Evolutionary conservation across 1,139 yeast genomes (phyloP).

Genomic region (Suhomyces bokatorum): DNA sequence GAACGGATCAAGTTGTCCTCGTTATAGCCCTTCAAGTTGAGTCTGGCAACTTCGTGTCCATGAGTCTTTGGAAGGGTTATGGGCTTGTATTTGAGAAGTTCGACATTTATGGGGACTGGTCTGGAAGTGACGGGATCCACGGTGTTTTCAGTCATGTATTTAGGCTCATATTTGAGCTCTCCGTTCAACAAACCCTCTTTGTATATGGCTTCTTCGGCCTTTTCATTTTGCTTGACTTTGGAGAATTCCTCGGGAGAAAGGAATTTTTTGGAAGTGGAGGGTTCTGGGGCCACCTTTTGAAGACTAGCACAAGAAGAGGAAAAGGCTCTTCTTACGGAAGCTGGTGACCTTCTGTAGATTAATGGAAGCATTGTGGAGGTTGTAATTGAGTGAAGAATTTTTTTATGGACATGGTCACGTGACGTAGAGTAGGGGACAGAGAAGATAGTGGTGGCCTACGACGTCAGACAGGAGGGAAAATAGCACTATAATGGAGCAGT

Average conservation of each 20-base stretch:
- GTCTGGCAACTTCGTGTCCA: slow-evolving; percentile 70
- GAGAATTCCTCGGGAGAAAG: slow-evolving; percentile 35
- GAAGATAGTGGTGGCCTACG: not conserved
- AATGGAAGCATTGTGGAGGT: slow-evolving; percentile 5
- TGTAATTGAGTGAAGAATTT: slow-evolving; percentile 2
- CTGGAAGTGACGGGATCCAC: slow-evolving; percentile 32
- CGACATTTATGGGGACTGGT: slow-evolving; percentile 82
- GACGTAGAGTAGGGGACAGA: not conserved
- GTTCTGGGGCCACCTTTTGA: slow-evolving; percentile 1
- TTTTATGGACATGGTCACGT: slow-evolving; percentile 5
- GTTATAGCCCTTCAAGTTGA: slow-evolving; percentile 73
- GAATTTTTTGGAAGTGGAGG: slow-evolving; percentile 17
- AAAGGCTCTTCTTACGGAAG: slow-evolving; percentile 7
- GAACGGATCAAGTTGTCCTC: slow-evolving; percentile 70
- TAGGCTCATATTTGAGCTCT: slow-evolving; percentile 42
- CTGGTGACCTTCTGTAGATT: slow-evolving; percentile 6
- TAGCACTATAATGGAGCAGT: not conserved
- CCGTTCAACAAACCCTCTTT: slow-evolving; percentile 30
- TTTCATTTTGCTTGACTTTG: slow-evolving; percentile 27
- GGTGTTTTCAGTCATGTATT: slow-evolving; percentile 36
- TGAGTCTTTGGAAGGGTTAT: slow-evolving; percentile 64
- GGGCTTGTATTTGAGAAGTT: slow-evolving; percentile 81
- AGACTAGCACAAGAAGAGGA: slow-evolving; percentile 4
- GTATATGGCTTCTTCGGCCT: slow-evolving; percentile 33
- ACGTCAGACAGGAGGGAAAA: not conserved